Base-by-base conservation (phyloP, 2,329 filamentous ascomycete genomes). In the Huntiella bhutanensis region DNA sequence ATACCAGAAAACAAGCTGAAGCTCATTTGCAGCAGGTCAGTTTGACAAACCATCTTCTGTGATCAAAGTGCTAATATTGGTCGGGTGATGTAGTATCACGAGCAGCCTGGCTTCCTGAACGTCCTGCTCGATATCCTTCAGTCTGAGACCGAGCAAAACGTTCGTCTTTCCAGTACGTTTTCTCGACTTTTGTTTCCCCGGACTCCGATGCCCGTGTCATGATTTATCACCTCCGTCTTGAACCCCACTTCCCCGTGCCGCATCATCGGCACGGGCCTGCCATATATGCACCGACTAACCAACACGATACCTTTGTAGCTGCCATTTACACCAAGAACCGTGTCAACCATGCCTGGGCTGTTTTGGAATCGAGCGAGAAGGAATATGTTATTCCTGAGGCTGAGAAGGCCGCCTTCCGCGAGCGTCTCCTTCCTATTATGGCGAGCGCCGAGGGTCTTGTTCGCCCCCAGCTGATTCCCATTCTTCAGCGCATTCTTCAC, bases 281-380 rank as follows among this genome's bases (percentile, higher is more conserved):
- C 6, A 13, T 37, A 38, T 28, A 3, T 12, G 22, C 12, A 32
- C 32, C 11, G 10, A 42, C 22, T 32, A 42, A 42, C 16, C 17
- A 19, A 35, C 42, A 47, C 33, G n/a, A 7, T 10, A 1, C 41
- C 5, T 12, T 41, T 46, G 51, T 62, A 95, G 88, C 86, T 58
- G 87, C 88, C 59, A 84, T 98, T 56, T 98, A 96, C 66, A 77
- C 96, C 61, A 98, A 98, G 69, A 96, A 98, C 66, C 82, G 87
- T 60, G 82, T 96, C 61, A 88, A 82, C 62, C 82, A 87, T 59
- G 86, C 84, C 56, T 98, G 91, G 91, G 73, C 80, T 47, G 77
- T 75, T 52, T 70, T 72, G 57, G 83, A 92, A 53, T 81, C 88
- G 53, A 77, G 73, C 58, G 49, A 44, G 16, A 73, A 78, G 52